phyloP scores from a whole-genome alignment of 78 protist species.

The Parvularia atlantis region DNA sequence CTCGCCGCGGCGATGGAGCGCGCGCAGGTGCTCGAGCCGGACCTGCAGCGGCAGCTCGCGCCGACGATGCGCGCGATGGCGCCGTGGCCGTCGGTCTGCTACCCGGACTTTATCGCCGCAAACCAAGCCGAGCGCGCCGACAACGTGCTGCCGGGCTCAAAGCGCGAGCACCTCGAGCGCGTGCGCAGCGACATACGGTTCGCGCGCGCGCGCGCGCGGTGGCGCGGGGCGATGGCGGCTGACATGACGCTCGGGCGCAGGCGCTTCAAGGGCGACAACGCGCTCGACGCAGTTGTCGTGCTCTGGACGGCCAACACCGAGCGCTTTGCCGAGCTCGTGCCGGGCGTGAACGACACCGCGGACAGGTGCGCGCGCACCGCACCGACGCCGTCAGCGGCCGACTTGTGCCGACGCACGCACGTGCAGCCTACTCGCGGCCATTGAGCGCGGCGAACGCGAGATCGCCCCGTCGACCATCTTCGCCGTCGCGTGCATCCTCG shows the following conservation, averaged over 20 bases:
- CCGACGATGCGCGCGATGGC: constrained; percentile 69
- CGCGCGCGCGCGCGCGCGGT: no score
- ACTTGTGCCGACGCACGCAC: no score
- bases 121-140: constrained; percentile 95
- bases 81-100: constrained; percentile 90
- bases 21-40: constrained; percentile 86
- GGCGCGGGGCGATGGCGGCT: no score
- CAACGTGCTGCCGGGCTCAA: constrained; percentile 81
- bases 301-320: constrained; percentile 99
- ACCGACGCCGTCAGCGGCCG: no score
- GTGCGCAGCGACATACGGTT: constrained; percentile 86
- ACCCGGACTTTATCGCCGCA: constrained; percentile 97
- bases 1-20: constrained; percentile 91
- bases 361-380: no score
- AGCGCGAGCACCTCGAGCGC: constrained; percentile 75
- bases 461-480: constrained; percentile 92
- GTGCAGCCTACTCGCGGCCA: constrained; percentile 67
- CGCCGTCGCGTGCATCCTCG: constrained; percentile 93
- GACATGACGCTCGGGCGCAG: no score
- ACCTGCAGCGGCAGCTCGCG: constrained; percentile 78
- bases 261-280: constrained; percentile 82
- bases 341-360: constrained; percentile 88
- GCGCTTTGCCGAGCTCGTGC: constrained; percentile 73
- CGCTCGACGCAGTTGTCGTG: constrained; percentile 81
- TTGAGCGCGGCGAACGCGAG: constrained; percentile 54